Evolutionary conservation across 2,329 filamentous ascomycete species (phyloP).

Genomic region (Cercospora beticola): DNA sequence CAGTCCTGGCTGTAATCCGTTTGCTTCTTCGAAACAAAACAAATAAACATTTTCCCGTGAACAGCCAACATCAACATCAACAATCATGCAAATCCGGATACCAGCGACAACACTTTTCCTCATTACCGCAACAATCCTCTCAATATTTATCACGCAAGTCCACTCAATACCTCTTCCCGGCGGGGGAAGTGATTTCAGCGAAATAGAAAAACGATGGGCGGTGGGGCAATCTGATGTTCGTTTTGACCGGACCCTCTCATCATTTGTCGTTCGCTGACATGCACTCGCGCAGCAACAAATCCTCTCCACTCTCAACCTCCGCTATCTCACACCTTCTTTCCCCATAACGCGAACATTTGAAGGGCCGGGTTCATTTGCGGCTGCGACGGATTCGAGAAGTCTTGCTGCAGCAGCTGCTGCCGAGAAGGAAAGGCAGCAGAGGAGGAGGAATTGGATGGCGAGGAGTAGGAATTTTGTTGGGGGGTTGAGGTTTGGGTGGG

Average conservation of each 20-base stretch:
- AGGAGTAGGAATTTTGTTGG: slow-evolving; percentile 22
- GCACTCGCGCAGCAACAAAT: slow-evolving; percentile 9
- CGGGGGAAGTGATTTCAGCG: not conserved
- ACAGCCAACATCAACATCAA: no score
- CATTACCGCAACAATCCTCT: not conserved
- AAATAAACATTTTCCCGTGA: no score
- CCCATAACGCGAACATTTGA: slow-evolving; percentile 8
- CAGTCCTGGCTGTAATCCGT: no score
- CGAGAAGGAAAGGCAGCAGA: not conserved
- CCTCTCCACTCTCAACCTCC: slow-evolving; percentile 19
- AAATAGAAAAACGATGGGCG: not conserved
- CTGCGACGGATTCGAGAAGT: slow-evolving; percentile 14
- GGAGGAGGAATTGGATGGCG: slow-evolving; percentile 13
- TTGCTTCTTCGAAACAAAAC: no score
- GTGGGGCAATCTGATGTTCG: not conserved
- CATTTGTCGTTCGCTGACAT: no score
- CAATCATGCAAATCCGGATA: not conserved
- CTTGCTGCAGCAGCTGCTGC: not conserved
- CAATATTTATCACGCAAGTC: not conserved
- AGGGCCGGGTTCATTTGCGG: slow-evolving; percentile 1
- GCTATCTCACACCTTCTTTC: slow-evolving; percentile 24
- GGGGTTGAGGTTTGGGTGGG: not conserved
- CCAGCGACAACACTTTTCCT: not conserved
- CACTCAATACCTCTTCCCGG: not conserved
- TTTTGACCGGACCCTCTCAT: no score